Base-by-base conservation (phyloP, 2,329 filamentous ascomycete genomes). In the Fonsecaea pedrosoi region DNA sequence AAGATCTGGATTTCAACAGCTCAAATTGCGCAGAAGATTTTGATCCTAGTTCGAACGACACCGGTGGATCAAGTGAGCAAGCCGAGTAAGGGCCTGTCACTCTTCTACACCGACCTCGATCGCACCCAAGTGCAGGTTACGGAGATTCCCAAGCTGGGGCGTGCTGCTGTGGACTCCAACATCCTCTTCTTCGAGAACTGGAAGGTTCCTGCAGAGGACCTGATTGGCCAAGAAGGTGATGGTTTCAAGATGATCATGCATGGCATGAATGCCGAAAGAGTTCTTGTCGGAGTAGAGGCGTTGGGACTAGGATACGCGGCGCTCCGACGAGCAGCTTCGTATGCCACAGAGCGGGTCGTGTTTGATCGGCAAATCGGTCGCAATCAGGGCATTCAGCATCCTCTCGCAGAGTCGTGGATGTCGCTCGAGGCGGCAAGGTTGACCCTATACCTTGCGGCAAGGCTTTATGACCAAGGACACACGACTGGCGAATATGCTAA, bases 301-400 rank as follows among this genome's bases (percentile, higher is more conserved):
- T 70, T 83, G 1, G 82, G 82, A 0, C 74, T 83, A 0, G 82
- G 82, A 0, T 83, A 77, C 68, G 81, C 79, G 0, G 80, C 81
- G 1, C 70, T 83, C 1, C 72, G 80, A 3, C 75, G 76, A 21
- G 82, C 82, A 0, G 74, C 78, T 0, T 70, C 76, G 4, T 86
- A 86, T 68, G 83, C 84, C 0, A 71, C 76, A 7, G 81, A 84
- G 25, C 75, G 84, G 18, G 71, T 79, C 2, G 86, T 88, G 0
- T 88, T 88, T 70, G 82, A 83, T 0, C 78, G 85, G 1, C 82
- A 84, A 0, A 88, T 88, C 54, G 86, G 86, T 0, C 80, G 84
- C 76, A 88, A 88, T 64, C 86, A 88, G 72, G 86, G 82, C 0
- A 85, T 88, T 10, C 80, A 85, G 21, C 86, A 88, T 74, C 86